Evolutionary conservation across 345 rosid species (phyloP).

Genomic region (Dimocarpus longan): DNA sequence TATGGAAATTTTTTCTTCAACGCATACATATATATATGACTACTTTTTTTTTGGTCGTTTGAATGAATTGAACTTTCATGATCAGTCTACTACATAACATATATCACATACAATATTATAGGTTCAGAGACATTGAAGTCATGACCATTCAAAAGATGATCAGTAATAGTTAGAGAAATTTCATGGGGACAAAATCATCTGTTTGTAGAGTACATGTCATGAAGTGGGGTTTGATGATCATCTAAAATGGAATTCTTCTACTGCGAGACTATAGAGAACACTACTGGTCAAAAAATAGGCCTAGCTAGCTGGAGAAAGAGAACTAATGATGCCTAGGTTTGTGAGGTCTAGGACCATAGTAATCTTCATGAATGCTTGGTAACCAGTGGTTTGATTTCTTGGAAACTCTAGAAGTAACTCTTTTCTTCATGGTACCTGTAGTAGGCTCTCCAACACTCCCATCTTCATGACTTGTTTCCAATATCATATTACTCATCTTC

Average conservation of each 20-base stretch:
- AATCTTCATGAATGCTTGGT: constrained; percentile 68
- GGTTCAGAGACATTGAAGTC: not conserved
- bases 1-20: not conserved
- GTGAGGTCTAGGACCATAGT: constrained; percentile 62
- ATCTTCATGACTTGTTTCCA: constrained; percentile 18
- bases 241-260: not conserved
- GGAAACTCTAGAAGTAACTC: constrained; percentile 19
- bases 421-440: constrained; percentile 36
- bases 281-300: not conserved
- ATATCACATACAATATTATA: not conserved
- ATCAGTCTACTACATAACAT: not conserved
- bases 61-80: not conserved
- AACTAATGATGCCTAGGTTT: constrained; percentile 51
- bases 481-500: not conserved
- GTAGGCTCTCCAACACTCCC: not conserved
- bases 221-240: not conserved
- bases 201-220: constrained; percentile 10
- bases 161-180: not conserved
- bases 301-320: not conserved
- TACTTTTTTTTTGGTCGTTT: not conserved
- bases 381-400: constrained; percentile 29
- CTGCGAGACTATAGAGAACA: not conserved
- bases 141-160: not conserved
- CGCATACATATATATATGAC: too few species aligned
- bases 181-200: not conserved